phyloP scores from a whole-genome alignment of 352 stramenopile genomes.

The Globisporangium rhizosaccharum region DNA sequence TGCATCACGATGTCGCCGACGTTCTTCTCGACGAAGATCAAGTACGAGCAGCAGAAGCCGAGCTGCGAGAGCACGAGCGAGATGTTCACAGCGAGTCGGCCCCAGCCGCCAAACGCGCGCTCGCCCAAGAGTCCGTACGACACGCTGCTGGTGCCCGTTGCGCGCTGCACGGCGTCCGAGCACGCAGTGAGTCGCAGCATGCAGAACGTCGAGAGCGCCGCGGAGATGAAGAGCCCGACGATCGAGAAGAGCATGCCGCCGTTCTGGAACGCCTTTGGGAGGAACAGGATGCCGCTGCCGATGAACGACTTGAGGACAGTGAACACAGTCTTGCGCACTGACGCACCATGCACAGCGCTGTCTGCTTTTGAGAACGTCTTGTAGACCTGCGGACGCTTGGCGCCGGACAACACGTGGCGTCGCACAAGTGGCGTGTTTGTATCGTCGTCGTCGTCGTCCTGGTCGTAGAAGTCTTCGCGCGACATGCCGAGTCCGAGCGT shows the following conservation, averaged over 20 bases:
- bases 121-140: slow-evolving; percentile 59
- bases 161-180: slow-evolving; percentile 33
- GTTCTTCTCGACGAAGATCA: slow-evolving; percentile 74
- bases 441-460: slow-evolving; percentile 26
- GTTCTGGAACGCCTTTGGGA: slow-evolving; percentile 62
- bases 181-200: slow-evolving; percentile 57
- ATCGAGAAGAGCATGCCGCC: slow-evolving; percentile 66
- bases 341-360: slow-evolving; percentile 17
- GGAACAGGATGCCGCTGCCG: slow-evolving; percentile 60
- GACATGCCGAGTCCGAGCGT: slow-evolving; percentile 35
- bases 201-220: slow-evolving; percentile 47
- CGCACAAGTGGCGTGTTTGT: slow-evolving; percentile 33
- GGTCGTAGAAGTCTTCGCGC: slow-evolving; percentile 27
- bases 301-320: slow-evolving; percentile 75
- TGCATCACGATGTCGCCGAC: slow-evolving; percentile 54
- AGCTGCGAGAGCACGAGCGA: slow-evolving; percentile 67
- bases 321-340: slow-evolving; percentile 50
- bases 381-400: slow-evolving; percentile 5
- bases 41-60: slow-evolving; percentile 71
- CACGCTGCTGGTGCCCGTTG: slow-evolving; percentile 21
- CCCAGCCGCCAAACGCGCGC: slow-evolving; percentile 42
- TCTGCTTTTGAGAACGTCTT: slow-evolving; percentile 4
- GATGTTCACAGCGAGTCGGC: slow-evolving; percentile 51
- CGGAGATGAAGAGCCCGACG: slow-evolving; percentile 35
- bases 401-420: slow-evolving; percentile 15